A percentile compares a stretch with the other conserved stretches of the same genome.
These are phyloP conservation scores for Nicotiana benthamiana DNA, from an alignment of 257 asterid species.

Conservation along the genomic window DNA sequence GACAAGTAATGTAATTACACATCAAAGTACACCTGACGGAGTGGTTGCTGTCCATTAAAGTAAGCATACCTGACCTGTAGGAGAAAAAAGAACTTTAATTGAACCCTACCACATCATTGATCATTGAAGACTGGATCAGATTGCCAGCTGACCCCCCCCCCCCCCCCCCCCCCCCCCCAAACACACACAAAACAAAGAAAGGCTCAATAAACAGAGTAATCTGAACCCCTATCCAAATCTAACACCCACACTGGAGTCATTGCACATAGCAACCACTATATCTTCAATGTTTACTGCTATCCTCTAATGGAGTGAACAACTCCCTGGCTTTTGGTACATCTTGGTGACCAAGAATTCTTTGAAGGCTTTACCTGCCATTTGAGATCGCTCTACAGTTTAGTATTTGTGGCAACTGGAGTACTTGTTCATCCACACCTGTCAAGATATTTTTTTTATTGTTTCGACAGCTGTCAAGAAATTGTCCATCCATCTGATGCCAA, in stretches of 20 bases:
- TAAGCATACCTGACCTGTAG: no score
- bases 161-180: no score
- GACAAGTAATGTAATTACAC: no score
- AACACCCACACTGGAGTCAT: not conserved
- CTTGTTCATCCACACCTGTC: not conserved
- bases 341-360: not conserved
- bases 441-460: not conserved
- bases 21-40: no score
- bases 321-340: not conserved
- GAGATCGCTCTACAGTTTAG: not conserved
- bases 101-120: no score
- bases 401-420: not conserved
- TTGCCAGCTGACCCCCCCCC: not conserved
- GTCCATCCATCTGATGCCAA: not conserved
- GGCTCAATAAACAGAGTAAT: not conserved
- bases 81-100: no score
- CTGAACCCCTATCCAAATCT: not conserved
- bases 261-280: not conserved
- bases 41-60: no score
- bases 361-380: slow-evolving; percentile 1
- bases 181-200: no score
- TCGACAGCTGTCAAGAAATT: not conserved
- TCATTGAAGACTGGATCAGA: not conserved
- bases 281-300: not conserved
- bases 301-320: not conserved